Percentiles rank a stretch among this genome's conserved stretches.
Conservation (phyloP, 2,329 filamentous ascomycete genomes). For the Calonectria honghensis region DNA sequence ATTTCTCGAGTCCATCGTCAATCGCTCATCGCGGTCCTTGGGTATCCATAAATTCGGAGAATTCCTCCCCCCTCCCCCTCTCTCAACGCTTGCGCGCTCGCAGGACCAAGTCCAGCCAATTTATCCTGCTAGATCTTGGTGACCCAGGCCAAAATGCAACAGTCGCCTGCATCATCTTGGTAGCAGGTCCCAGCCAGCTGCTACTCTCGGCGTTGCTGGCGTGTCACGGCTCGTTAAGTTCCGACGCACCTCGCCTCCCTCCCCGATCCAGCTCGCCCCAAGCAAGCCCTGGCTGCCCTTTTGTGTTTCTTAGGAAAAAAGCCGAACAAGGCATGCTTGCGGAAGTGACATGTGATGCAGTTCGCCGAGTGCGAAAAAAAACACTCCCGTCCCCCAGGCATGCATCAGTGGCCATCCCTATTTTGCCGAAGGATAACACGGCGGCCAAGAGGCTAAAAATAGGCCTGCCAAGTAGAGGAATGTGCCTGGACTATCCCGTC, state of each 20-base stretch:
- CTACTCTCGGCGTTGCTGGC: conserved; percentile 33
- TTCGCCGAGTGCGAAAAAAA: background rate
- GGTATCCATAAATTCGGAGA: conserved; percentile 1
- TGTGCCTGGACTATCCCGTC: conserved; percentile 26
- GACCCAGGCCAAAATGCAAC: conserved; percentile 24
- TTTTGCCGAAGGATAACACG: conserved; percentile 15
- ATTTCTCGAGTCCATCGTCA: background rate
- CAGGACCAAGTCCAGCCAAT: background rate
- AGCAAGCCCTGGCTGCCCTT: background rate
- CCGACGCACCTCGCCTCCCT: conserved; percentile 9
- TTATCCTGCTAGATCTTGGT: conserved; percentile 13
- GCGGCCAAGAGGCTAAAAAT: conserved; percentile 17
- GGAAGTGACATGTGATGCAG: conserved; percentile 15
- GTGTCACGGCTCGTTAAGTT: conserved; percentile 32
- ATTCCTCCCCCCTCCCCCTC: background rate
- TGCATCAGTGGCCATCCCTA: conserved; percentile 3
- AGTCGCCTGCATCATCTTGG: conserved; percentile 40
- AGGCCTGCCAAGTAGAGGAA: conserved; percentile 16
- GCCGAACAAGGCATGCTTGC: background rate
- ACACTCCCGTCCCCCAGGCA: background rate
- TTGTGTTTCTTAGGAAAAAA: background rate
- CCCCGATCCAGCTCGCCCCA: conserved; percentile 15
- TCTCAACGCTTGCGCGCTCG: background rate
- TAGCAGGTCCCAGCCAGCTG: conserved; percentile 26
- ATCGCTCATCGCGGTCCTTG: background rate